Evolutionary conservation across 2,329 filamentous ascomycete genomes (phyloP).

Genomic region (Dactylonectria estremocensis): DNA sequence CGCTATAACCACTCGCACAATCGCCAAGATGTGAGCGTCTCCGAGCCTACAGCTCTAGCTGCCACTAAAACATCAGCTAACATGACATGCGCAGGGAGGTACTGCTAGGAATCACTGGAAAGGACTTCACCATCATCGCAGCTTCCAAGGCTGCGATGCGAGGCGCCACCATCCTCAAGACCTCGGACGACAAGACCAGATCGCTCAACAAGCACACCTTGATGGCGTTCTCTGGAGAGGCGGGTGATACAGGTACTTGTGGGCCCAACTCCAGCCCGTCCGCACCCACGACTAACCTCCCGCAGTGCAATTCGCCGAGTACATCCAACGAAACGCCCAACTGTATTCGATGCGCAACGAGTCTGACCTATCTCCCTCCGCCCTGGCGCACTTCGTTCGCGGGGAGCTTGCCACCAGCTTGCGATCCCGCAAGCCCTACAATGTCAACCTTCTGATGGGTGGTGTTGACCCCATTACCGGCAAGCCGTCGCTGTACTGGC

Average conservation of each 20-base stretch:
- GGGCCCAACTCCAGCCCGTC: conserved; percentile 16
- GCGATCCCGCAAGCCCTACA: conserved; percentile 94
- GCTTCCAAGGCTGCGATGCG: conserved; percentile 99
- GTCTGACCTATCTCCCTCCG: conserved; percentile 89
- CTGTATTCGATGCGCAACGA: conserved; percentile 99
- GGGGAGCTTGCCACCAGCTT: conserved; percentile 92
- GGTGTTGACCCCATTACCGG: conserved; percentile 93
- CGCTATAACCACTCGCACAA: conserved; percentile 34
- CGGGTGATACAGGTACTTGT: conserved; percentile 87
- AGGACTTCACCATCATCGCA: conserved; percentile 98
- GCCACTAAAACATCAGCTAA: conserved; percentile 30
- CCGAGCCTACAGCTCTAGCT: conserved; percentile 31
- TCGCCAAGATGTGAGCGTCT: conserved; percentile 46
- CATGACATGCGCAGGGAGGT: conserved; percentile 80
- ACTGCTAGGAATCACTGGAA: conserved; percentile 96
- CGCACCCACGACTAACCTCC: conserved; percentile 42
- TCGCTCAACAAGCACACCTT: conserved; percentile 93
- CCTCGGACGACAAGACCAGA: conserved; percentile 96
- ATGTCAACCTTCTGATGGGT: conserved; percentile 94
- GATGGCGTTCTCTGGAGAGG: conserved; percentile 95
- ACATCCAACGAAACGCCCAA: conserved; percentile 98
- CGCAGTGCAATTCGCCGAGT: conserved; percentile 98
- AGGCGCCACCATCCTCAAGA: conserved; percentile 95
- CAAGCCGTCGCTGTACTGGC: conserved; percentile 95
- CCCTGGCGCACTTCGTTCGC: conserved; percentile 93